A percentile compares a stretch with the other conserved stretches of the same genome.
phyloP scores from a whole-genome alignment of 192 early-diverging fungal species.

The Gonapodya prolifera region DNA sequence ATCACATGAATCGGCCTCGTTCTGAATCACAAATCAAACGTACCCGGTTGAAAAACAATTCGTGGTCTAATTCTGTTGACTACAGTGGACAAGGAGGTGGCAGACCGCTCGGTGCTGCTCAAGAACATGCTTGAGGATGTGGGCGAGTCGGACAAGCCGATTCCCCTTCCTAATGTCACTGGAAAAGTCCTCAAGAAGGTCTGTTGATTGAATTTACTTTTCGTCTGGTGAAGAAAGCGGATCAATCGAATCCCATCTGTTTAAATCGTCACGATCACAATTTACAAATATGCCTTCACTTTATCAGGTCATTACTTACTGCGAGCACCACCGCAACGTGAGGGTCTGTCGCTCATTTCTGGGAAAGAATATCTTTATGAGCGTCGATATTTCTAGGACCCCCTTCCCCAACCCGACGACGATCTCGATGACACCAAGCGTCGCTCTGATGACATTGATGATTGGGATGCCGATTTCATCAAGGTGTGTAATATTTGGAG shows the following conservation, averaged over 20 bases:
- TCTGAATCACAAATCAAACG: neutral
- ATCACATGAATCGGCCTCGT: too few relatives aligned
- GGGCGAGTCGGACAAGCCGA: conserved; percentile 23
- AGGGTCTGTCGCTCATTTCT: neutral
- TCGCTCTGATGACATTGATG: conserved; percentile 59
- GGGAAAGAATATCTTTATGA: too few relatives aligned
- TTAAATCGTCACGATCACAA: too few relatives aligned
- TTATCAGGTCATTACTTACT: conserved; percentile 61
- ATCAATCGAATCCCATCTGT: too few relatives aligned
- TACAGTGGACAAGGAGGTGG: conserved; percentile 24
- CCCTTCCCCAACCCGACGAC: conserved; percentile 32
- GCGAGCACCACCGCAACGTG: conserved; percentile 44
- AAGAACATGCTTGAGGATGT: conserved; percentile 68
- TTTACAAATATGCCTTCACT: too few relatives aligned
- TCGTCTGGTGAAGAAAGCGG: too few relatives aligned
- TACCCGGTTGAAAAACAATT: neutral
- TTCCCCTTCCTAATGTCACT: conserved; percentile 69
- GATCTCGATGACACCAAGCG: conserved; percentile 36
- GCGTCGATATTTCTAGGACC: conserved; percentile 30
- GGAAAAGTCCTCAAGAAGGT: conserved; percentile 58
- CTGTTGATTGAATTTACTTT: neutral
- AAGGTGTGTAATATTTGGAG: conserved; percentile 13
- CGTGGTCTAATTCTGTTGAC: neutral
- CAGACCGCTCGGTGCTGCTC: conserved; percentile 54
- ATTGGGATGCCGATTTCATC: conserved; percentile 70